Evolutionary conservation across 495 filamentous ascomycete species (phyloP).

Genomic region (Friedmanniomyces endolithicus): DNA sequence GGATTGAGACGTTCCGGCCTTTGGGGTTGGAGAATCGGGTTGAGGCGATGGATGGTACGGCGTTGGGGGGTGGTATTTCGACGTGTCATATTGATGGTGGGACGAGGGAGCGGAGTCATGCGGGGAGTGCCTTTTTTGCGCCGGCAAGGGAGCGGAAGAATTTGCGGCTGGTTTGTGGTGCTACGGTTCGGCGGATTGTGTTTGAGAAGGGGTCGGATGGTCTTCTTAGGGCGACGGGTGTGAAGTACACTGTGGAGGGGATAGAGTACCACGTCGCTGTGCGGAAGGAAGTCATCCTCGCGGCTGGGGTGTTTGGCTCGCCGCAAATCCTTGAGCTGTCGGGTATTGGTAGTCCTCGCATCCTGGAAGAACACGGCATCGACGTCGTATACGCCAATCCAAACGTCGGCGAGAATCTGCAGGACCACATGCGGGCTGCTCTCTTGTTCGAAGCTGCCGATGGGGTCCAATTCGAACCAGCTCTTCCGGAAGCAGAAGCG

Average conservation of each 20-base stretch:
- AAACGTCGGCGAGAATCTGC: slow-evolving; percentile 54
- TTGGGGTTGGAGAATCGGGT: slow-evolving; percentile 5
- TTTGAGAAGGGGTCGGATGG: not conserved
- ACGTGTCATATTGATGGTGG: slow-evolving; percentile 12
- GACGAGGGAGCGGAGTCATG: slow-evolving; percentile 9
- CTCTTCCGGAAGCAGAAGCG: not conserved
- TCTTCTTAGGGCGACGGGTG: not conserved
- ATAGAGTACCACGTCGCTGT: not conserved
- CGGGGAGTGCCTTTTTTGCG: slow-evolving; percentile 4
- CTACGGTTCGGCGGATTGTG: slow-evolving; percentile 1
- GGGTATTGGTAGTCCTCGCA: slow-evolving; percentile 43
- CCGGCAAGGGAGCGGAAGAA: slow-evolving; percentile 1
- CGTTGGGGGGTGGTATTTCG: slow-evolving; percentile 6
- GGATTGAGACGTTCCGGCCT: slow-evolving; percentile 4
- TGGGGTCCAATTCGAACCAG: not conserved
- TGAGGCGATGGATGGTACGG: slow-evolving; percentile 5
- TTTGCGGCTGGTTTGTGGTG: slow-evolving; percentile 3
- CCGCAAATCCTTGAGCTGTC: slow-evolving; percentile 53
- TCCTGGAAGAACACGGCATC: slow-evolving; percentile 40
- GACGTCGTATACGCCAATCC: slow-evolving; percentile 42
- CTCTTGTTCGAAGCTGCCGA: slow-evolving; percentile 14
- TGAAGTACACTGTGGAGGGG: slow-evolving; percentile 17
- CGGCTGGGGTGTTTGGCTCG: slow-evolving; percentile 49
- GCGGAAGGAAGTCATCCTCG: slow-evolving; percentile 46
- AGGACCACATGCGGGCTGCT: slow-evolving; percentile 37